A percentile compares a stretch with the other conserved stretches of the same genome.
These are phyloP conservation scores for Fusarium sulawesiense DNA, from an alignment of 2,329 filamentous ascomycete genomes.

Conservation along the genomic window DNA sequence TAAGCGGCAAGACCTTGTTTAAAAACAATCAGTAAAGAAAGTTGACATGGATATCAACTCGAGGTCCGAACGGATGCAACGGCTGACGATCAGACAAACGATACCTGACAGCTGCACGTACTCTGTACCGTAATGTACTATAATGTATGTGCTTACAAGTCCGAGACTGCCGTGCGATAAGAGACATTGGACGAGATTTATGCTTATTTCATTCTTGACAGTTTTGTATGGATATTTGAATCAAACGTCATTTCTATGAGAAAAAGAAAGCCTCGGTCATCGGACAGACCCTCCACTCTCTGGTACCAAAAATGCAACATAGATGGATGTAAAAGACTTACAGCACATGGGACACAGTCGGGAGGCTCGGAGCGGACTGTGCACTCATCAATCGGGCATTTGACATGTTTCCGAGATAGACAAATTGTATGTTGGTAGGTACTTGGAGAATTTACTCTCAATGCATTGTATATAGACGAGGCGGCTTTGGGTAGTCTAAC, in stretches of 20 bases:
- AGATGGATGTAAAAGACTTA: neutral
- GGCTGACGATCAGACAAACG: constrained; percentile 28
- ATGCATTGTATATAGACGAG: neutral
- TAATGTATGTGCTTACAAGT: constrained; percentile 5
- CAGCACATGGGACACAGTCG: constrained; percentile 14
- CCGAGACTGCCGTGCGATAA: constrained; percentile 39
- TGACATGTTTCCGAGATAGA: neutral
- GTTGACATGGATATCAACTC: constrained; percentile 13
- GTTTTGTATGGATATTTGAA: neutral
- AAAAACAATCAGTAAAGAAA: constrained; percentile 11
- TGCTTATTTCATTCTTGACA: constrained; percentile 16
- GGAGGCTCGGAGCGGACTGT: constrained; percentile 6
- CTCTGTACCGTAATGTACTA: constrained; percentile 4
- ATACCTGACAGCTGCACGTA: constrained; percentile 20
- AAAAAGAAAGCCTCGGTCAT: neutral
- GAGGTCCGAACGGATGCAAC: constrained; percentile 34
- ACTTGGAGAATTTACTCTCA: neutral
- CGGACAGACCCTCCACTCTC: neutral
- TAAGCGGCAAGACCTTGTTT: constrained; percentile 19
- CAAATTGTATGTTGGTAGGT: neutral
- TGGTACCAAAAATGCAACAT: neutral
- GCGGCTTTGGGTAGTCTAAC: neutral
- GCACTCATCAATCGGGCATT: neutral
- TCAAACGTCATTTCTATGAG: constrained; percentile 31
- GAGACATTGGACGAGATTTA: neutral